Conservation (phyloP, 768 basidiomycete species). For the Leccinum disarticulatum region DNA sequence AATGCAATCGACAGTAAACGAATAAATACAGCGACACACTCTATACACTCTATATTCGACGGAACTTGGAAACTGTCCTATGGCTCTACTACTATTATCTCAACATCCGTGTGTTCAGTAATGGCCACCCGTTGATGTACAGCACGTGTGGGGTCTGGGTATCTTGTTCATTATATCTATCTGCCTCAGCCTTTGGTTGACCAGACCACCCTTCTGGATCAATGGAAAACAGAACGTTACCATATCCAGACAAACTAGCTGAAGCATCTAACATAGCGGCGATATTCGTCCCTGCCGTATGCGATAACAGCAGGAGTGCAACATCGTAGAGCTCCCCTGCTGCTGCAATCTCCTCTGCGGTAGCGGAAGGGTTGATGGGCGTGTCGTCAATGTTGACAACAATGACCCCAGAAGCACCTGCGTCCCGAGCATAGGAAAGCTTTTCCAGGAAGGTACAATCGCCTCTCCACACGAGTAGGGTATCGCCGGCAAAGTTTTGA, state of each 20-base stretch:
- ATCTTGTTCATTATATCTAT: slow-evolving; percentile 23
- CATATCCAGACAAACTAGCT: slow-evolving; percentile 43
- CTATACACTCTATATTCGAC: neutral
- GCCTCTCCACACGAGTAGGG: slow-evolving; percentile 71
- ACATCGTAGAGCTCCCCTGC: slow-evolving; percentile 59
- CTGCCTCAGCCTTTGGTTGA: slow-evolving; percentile 16
- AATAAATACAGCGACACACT: neutral
- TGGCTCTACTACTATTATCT: slow-evolving; percentile 35
- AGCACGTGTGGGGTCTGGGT: slow-evolving; percentile 51
- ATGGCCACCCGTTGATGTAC: slow-evolving; percentile 74
- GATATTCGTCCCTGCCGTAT: slow-evolving; percentile 51
- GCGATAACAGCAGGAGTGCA: slow-evolving; percentile 58
- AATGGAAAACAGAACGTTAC: slow-evolving; percentile 52
- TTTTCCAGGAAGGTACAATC: slow-evolving; percentile 90
- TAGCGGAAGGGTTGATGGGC: slow-evolving; percentile 66
- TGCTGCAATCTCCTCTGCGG: slow-evolving; percentile 50
- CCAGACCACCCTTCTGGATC: slow-evolving; percentile 38
- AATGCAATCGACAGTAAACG: neutral
- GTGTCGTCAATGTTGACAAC: slow-evolving; percentile 65
- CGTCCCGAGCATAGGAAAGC: slow-evolving; percentile 61
- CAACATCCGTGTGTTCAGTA: slow-evolving; percentile 74
- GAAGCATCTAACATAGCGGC: slow-evolving; percentile 52
- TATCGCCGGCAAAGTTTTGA: slow-evolving; percentile 45
- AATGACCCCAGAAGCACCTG: slow-evolving; percentile 76
- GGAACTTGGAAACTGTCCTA: neutral